These are phyloP conservation scores for Antrodiella citrinella DNA, from an alignment of 768 basidiomycete species.

Conservation along the genomic window DNA sequence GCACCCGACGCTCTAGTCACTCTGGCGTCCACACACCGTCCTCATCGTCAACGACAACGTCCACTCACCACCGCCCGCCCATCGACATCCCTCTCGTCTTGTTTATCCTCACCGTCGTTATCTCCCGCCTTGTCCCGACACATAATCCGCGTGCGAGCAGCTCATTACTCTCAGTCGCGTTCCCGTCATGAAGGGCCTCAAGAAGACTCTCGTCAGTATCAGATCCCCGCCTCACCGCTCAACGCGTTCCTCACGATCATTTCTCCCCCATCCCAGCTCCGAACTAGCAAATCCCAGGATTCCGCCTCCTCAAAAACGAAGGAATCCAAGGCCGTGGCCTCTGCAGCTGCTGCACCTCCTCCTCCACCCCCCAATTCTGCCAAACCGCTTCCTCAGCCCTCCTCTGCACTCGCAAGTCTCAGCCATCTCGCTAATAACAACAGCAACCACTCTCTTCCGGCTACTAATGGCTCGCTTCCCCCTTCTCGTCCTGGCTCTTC, in stretches of 20 bases:
- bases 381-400: conserved; percentile 55
- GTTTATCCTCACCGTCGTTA: conserved; percentile 10
- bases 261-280: conserved; percentile 36
- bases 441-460: conserved; percentile 32
- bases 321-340: conserved; percentile 40
- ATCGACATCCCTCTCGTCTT: conserved; percentile 10
- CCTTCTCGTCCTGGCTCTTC: conserved; percentile 32
- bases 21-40: background rate
- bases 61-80: background rate
- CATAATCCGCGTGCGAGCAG: conserved; percentile 4
- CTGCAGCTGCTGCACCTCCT: conserved; percentile 38
- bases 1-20: background rate
- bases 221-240: conserved; percentile 10
- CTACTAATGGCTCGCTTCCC: conserved; percentile 28
- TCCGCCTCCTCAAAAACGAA: conserved; percentile 60
- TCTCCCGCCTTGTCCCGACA: background rate
- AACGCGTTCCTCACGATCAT: conserved; percentile 15
- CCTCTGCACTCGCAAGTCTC: conserved; percentile 29
- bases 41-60: background rate
- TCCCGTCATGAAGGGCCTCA: conserved; percentile 62
- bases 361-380: conserved; percentile 58
- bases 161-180: background rate
- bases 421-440: conserved; percentile 28
- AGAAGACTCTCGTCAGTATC: conserved; percentile 63
- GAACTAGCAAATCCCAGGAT: conserved; percentile 61